These are phyloP conservation scores for Diplogelasinospora grovesii DNA, from an alignment of 495 filamentous ascomycete species.

Conservation along the genomic window DNA sequence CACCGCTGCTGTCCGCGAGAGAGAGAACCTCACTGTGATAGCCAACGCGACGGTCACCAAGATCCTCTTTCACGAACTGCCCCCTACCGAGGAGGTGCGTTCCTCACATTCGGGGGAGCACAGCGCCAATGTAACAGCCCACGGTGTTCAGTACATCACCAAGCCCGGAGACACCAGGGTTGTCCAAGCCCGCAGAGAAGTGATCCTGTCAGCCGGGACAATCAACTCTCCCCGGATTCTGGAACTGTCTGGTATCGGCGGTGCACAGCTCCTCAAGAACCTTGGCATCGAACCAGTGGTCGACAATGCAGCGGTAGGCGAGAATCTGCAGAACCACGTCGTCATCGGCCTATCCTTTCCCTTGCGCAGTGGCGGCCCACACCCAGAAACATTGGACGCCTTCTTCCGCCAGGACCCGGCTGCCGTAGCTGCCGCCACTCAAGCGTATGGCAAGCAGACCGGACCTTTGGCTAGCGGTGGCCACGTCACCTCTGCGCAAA, in stretches of 20 bases:
- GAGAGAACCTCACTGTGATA: constrained; percentile 33
- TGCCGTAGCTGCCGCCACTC: constrained; percentile 38
- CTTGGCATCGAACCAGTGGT: constrained; percentile 38
- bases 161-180: constrained; percentile 31
- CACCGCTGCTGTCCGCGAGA: constrained; percentile 5
- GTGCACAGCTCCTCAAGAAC: constrained; percentile 24
- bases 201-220: constrained; percentile 47
- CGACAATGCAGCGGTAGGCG: constrained; percentile 47
- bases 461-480: constrained; percentile 47
- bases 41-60: constrained; percentile 33
- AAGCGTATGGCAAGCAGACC: constrained; percentile 5
- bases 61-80: constrained; percentile 30
- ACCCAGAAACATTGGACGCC: constrained; percentile 73
- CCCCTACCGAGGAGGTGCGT: background rate
- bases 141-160: constrained; percentile 38
- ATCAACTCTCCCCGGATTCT: constrained; percentile 48
- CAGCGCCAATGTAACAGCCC: constrained; percentile 17
- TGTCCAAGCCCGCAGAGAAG: constrained; percentile 43
- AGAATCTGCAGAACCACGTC: constrained; percentile 21
- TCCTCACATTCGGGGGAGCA: too few relatives aligned
- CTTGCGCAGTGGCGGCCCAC: constrained; percentile 25
- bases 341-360: constrained; percentile 7
- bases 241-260: constrained; percentile 36
- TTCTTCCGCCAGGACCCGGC: constrained; percentile 56
- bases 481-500: constrained; percentile 72